Percentiles rank a stretch among this genome's conserved stretches.
These are phyloP conservation scores for Mariannaea elegans DNA, from an alignment of 2,329 filamentous ascomycete genomes.

Conservation along the genomic window DNA sequence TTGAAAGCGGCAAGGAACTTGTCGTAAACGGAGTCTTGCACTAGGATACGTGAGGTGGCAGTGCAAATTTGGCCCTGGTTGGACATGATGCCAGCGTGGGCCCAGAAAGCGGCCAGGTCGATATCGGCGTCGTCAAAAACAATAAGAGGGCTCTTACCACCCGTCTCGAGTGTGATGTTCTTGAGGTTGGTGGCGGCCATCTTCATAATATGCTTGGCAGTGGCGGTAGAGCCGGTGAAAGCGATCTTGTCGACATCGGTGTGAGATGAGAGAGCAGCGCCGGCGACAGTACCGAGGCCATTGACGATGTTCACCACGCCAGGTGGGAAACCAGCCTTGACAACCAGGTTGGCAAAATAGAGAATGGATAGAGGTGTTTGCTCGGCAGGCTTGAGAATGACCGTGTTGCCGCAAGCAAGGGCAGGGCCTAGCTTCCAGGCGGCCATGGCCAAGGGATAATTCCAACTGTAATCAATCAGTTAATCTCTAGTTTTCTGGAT, in stretches of 20 bases:
- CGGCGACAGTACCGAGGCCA: slow-evolving; percentile 73
- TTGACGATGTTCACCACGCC: slow-evolving; percentile 82
- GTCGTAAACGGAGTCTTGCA: slow-evolving; percentile 68
- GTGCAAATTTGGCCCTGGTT: slow-evolving; percentile 74
- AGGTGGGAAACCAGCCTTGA: slow-evolving; percentile 78
- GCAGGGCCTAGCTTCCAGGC: slow-evolving; percentile 81
- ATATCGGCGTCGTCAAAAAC: slow-evolving; percentile 73
- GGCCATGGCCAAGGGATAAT: slow-evolving; percentile 63
- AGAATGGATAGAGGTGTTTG: not conserved
- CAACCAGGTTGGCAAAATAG: slow-evolving; percentile 62
- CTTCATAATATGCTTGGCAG: slow-evolving; percentile 79
- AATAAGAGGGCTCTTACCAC: slow-evolving; percentile 71
- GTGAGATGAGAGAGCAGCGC: slow-evolving; percentile 73
- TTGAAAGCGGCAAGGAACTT: slow-evolving; percentile 72
- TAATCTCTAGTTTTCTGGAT: not conserved
- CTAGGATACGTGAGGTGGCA: slow-evolving; percentile 73
- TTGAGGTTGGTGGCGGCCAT: slow-evolving; percentile 72
- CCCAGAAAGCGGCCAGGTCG: slow-evolving; percentile 72
- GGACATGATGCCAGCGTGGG: slow-evolving; percentile 60
- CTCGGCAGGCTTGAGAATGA: slow-evolving; percentile 62
- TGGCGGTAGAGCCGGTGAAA: slow-evolving; percentile 79
- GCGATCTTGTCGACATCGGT: slow-evolving; percentile 78
- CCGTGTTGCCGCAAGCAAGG: slow-evolving; percentile 69
- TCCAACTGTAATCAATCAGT: slow-evolving; percentile 54
- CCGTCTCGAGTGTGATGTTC: slow-evolving; percentile 73